Conservation (phyloP, 805 yeast species). For the Zygosaccharomyces gambellarensis region DNA sequence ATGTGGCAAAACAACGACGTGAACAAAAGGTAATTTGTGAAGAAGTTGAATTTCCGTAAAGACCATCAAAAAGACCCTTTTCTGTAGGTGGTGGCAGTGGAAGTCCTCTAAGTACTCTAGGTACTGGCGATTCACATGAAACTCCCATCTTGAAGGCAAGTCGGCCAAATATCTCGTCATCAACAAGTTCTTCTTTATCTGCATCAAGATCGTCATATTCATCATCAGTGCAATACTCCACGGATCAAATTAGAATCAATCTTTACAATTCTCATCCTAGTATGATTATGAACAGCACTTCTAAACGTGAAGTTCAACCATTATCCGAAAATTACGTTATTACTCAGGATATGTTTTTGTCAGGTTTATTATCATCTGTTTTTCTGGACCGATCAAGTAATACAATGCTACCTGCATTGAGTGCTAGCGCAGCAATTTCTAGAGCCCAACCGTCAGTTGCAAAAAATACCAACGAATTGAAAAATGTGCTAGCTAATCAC, state of each 20-base stretch:
- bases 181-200: neutral
- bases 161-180: neutral
- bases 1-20: neutral
- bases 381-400: constrained; percentile 28
- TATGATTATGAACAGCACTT: constrained; percentile 28
- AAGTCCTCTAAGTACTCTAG: neutral
- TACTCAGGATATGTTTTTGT: constrained; percentile 29
- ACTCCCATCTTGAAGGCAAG: constrained; percentile 3
- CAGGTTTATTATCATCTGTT: constrained; percentile 27
- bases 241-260: constrained; percentile 23
- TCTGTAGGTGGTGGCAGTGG: neutral
- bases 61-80: neutral
- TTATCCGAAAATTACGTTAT: constrained; percentile 32
- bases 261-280: constrained; percentile 28
- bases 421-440: constrained; percentile 26
- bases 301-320: constrained; percentile 34
- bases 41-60: neutral
- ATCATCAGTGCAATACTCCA: neutral
- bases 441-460: constrained; percentile 26
- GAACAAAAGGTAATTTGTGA: neutral
- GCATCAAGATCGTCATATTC: neutral
- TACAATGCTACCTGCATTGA: constrained; percentile 30
- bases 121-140: neutral
- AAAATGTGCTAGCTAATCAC: constrained; percentile 23
- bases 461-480: constrained; percentile 22